These are phyloP conservation scores for Yamadazyma takamatsuzukensis DNA, from an alignment of 805 yeast genomes.

Conservation along the genomic window DNA sequence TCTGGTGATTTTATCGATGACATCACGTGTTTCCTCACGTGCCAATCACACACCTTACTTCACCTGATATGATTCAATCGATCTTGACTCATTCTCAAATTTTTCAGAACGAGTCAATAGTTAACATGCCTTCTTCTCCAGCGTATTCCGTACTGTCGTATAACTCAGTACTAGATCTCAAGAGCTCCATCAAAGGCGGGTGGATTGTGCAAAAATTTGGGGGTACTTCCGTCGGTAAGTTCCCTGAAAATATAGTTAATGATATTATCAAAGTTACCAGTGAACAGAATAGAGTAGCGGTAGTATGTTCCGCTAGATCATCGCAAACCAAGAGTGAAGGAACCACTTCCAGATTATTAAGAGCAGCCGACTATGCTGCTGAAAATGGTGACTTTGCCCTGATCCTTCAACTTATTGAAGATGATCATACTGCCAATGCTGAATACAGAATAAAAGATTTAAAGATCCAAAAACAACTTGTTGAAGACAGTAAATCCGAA, in stretches of 20 bases:
- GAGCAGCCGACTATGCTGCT: slow-evolving; percentile 78
- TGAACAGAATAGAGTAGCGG: slow-evolving; percentile 67
- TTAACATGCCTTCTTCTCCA: slow-evolving; percentile 18
- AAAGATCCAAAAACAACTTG: slow-evolving; percentile 49
- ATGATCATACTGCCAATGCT: slow-evolving; percentile 80
- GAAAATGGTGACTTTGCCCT: slow-evolving; percentile 55
- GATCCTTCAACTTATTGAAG: slow-evolving; percentile 63
- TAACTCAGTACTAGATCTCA: slow-evolving; percentile 40
- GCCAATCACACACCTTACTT: no score
- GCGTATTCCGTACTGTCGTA: slow-evolving; percentile 24
- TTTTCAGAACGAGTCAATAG: not conserved
- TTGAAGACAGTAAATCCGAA: slow-evolving; percentile 59
- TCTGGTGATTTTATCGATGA: no score
- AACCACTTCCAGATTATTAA: slow-evolving; percentile 81
- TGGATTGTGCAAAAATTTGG: slow-evolving; percentile 85
- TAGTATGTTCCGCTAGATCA: slow-evolving; percentile 94
- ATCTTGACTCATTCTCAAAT: no score
- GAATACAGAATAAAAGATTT: slow-evolving; percentile 41
- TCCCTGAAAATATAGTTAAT: slow-evolving; percentile 79
- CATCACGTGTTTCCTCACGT: no score
- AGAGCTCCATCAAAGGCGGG: slow-evolving; percentile 14
- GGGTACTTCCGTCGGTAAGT: slow-evolving; percentile 96
- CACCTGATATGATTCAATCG: no score
- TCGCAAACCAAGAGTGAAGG: slow-evolving; percentile 91
- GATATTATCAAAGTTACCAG: slow-evolving; percentile 74